Percentiles rank a stretch among this genome's conserved stretches.
Conservation (phyloP, 768 basidiomycete species). For the Strobilomyces dryophilus region DNA sequence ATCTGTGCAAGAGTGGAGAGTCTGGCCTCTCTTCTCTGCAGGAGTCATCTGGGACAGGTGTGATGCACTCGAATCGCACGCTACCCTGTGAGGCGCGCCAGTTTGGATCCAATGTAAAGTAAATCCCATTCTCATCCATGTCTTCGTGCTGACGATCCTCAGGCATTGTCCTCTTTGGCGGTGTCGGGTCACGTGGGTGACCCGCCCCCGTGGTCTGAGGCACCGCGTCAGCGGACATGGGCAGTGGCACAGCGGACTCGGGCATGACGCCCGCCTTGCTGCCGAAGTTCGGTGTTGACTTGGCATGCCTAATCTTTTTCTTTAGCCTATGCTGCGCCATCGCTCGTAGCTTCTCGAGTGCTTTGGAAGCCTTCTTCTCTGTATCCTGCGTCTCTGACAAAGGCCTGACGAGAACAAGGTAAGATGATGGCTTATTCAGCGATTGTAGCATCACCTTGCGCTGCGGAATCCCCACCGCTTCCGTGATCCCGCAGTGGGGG, state of each 20-base stretch:
- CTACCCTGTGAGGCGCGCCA: conserved; percentile 22
- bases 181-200: background rate
- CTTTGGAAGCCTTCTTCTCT: conserved; percentile 4
- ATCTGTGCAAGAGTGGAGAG: conserved; percentile 22
- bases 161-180: background rate
- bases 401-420: conserved; percentile 9
- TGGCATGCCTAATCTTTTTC: conserved; percentile 20
- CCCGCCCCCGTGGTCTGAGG: background rate
- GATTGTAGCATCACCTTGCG: conserved; percentile 14
- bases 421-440: background rate
- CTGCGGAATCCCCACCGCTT: conserved; percentile 17
- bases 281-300: conserved; percentile 23
- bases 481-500: background rate
- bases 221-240: background rate
- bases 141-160: conserved; percentile 6
- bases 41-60: conserved; percentile 20
- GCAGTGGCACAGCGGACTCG: background rate
- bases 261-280: background rate
- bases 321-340: conserved; percentile 17
- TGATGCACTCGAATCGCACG: conserved; percentile 18
- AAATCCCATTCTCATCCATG: conserved; percentile 22
- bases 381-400: conserved; percentile 2
- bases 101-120: conserved; percentile 26
- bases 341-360: conserved; percentile 6
- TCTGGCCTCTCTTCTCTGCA: conserved; percentile 12